A percentile compares a stretch with the other conserved stretches of the same genome.
Evolutionary conservation across 345 rosid genomes (phyloP).

Genomic region (Sisymbrium irio): DNA sequence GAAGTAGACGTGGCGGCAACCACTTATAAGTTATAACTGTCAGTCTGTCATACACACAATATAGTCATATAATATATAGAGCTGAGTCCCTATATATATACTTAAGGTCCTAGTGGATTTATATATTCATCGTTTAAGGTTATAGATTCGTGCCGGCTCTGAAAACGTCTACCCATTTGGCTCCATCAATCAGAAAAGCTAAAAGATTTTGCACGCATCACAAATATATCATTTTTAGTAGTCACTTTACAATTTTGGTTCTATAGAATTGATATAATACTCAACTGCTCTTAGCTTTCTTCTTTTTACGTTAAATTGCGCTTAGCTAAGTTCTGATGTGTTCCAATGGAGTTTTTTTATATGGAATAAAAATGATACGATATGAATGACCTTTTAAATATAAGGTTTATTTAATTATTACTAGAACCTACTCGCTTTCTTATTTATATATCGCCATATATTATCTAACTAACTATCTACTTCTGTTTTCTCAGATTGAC

Average conservation of each 20-base stretch:
- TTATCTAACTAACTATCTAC: background rate
- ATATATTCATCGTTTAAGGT: background rate
- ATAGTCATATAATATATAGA: background rate
- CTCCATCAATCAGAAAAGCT: background rate
- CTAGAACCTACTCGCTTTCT: background rate
- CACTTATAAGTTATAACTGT: no score
- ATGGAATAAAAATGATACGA: background rate
- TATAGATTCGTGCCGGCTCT: background rate
- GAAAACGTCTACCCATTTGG: constrained; percentile 8
- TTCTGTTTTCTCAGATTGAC: background rate
- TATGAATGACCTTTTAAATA: background rate
- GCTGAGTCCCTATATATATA: background rate
- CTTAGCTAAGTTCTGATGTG: background rate
- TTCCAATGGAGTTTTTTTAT: background rate
- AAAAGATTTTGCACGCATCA: background rate
- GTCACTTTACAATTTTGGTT: background rate
- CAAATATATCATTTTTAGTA: background rate
- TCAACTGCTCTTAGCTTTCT: background rate
- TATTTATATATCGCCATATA: background rate
- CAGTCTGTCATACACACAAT: background rate
- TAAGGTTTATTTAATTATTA: background rate
- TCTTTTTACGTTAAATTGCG: background rate
- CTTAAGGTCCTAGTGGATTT: background rate
- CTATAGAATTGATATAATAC: background rate
- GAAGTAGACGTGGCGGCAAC: constrained; percentile 25